Base-by-base conservation (phyloP, 2,329 filamentous ascomycete species). In the Scortechinia acanthostroma region DNA sequence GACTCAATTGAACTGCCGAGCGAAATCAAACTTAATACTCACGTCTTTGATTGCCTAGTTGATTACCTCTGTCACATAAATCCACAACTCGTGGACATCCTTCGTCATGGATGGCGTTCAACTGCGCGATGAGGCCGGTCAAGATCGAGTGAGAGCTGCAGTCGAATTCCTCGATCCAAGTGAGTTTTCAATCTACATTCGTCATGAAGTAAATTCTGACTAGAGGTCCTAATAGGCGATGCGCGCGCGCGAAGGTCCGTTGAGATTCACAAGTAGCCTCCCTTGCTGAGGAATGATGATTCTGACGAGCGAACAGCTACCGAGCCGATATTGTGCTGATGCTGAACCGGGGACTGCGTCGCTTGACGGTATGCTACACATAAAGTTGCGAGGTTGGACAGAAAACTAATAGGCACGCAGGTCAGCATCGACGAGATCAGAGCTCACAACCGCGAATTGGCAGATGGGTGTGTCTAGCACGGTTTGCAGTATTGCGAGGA, bases 141-240 rank as follows among this genome's bases (percentile, higher is more conserved):
- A 73, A 52, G 76, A 84, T 66, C 77, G 81, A 54, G 70, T 86
- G 54, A 74, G 80, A 49, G 71, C 76, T 17, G 81, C 80, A 16
- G 72, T 77, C 51, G 83, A 86, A 61, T 87, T 87, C 55, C 73
- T 87, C 21, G 82, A 86, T 65, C 83, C 83, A 46, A 74, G 80
- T 85, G 69, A 53, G 76, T 63, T 40, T 10, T n/a, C n/a, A n/a
- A 5, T 19, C 30, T 19, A 21, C 21, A 6, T 15, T 35, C 19
- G 45, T 42, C 20, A 42, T 23, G 22, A n/a, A n/a, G n/a, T n/a
- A n/a, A n/a, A n/a, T n/a, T 17, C 14, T 47, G 43, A 37, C 45
- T 49, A 45, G 60, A 66, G 50, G 68, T 49, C 23, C 25, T 42
- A n/a, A 21, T n/a, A 82, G 70, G 70, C 20, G 64, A 72, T 49